phyloP scores from a whole-genome alignment of 208 protist genomes.

The Acanthamoeba sp. region DNA sequence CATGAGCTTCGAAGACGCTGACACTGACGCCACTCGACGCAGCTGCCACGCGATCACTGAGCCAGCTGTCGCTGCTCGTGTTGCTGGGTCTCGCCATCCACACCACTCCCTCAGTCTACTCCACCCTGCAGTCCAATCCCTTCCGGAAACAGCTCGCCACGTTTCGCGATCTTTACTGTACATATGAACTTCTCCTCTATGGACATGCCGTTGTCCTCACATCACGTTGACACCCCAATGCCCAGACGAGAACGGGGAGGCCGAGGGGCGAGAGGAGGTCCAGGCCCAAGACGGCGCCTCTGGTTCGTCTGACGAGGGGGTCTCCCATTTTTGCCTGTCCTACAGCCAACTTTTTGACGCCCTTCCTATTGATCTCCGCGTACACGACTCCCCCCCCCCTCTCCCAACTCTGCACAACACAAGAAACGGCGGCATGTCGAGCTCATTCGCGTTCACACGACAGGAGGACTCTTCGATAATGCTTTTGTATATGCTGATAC shows the following conservation, averaged over 20 bases:
- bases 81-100: slow-evolving; percentile 28
- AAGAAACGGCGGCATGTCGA: background rate
- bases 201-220: too few species aligned
- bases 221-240: background rate
- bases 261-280: background rate
- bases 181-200: background rate
- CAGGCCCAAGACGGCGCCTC: background rate
- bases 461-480: slow-evolving; percentile 11
- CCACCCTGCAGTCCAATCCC: background rate
- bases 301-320: background rate
- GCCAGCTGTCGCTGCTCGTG: slow-evolving; percentile 34
- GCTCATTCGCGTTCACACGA: too few species aligned
- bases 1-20: background rate
- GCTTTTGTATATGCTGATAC: slow-evolving; percentile 52
- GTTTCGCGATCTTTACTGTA: slow-evolving; percentile 36
- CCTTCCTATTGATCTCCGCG: background rate
- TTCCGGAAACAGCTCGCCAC: slow-evolving; percentile 35
- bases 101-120: background rate
- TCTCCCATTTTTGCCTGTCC: slow-evolving; percentile 15
- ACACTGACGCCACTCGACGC: background rate
- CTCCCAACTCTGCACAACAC: background rate
- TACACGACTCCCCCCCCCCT: background rate
- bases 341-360: slow-evolving; percentile 63
- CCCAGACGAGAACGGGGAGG: background rate
- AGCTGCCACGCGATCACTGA: background rate